Evolutionary conservation across 2,329 filamentous ascomycete genomes (phyloP).

Genomic region (Colletotrichum sp.): DNA sequence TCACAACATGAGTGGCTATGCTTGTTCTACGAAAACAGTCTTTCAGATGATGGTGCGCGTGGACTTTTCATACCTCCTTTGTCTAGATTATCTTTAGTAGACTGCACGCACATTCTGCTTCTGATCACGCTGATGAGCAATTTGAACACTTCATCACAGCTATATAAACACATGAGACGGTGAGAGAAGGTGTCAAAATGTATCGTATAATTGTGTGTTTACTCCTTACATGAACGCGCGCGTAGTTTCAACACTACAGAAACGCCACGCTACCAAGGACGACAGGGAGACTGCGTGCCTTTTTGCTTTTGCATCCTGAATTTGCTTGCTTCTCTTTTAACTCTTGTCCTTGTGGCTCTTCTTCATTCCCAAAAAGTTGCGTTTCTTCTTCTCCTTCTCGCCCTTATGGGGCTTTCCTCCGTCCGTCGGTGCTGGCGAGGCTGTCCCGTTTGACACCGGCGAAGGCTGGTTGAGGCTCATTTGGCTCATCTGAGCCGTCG

Average conservation of each 20-base stretch:
- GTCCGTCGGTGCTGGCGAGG: slow-evolving; percentile 27
- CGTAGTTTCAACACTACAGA: not conserved
- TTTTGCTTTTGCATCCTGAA: not conserved
- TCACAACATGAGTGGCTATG: not conserved
- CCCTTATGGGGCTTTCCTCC: slow-evolving; percentile 53
- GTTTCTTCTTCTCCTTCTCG: slow-evolving; percentile 69
- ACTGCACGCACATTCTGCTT: not conserved
- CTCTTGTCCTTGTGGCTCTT: slow-evolving; percentile 44
- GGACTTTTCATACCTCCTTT: not conserved
- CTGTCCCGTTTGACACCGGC: slow-evolving; percentile 14
- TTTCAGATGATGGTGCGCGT: not conserved
- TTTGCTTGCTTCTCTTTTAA: not conserved
- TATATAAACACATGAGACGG: not conserved
- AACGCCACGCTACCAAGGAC: slow-evolving; percentile 6
- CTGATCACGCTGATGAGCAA: not conserved
- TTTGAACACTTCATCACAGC: not conserved
- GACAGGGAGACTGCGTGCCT: not conserved
- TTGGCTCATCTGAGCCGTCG: slow-evolving; percentile 59
- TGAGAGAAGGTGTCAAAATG: not conserved
- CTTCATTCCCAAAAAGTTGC: slow-evolving; percentile 64
- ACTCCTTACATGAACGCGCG: not conserved
- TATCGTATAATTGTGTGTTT: not conserved
- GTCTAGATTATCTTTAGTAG: not conserved
- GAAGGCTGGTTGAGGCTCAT: slow-evolving; percentile 53
- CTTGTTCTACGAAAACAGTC: not conserved